Percentiles rank a stretch among this genome's conserved stretches.
These are phyloP conservation scores for Grosmannia clavigera DNA, from an alignment of 2,329 filamentous ascomycete species.

Conservation along the genomic window DNA sequence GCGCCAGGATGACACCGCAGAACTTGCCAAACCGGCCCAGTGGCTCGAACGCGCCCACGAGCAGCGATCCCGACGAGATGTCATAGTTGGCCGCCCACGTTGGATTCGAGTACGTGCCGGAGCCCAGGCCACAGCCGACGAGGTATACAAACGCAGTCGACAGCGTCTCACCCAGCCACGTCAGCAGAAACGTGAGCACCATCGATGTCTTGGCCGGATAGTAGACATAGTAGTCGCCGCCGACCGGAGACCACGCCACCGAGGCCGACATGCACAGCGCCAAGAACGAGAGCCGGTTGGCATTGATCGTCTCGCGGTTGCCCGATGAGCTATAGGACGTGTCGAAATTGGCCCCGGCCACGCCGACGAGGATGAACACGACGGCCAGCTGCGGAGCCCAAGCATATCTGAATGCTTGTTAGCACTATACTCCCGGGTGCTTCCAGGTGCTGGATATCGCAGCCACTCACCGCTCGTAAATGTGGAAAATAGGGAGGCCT, in stretches of 20 bases:
- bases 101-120: slow-evolving; percentile 37
- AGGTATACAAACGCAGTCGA: slow-evolving; percentile 50
- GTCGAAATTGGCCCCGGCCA: slow-evolving; percentile 48
- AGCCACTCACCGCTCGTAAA: slow-evolving; percentile 44
- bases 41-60: slow-evolving; percentile 47
- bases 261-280: slow-evolving; percentile 53
- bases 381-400: slow-evolving; percentile 52
- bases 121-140: slow-evolving; percentile 49
- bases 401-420: slow-evolving; percentile 31
- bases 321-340: slow-evolving; percentile 35
- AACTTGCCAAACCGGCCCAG: slow-evolving; percentile 53
- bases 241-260: slow-evolving; percentile 49
- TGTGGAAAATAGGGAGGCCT: slow-evolving; percentile 55
- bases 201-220: slow-evolving; percentile 18
- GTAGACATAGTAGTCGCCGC: slow-evolving; percentile 56
- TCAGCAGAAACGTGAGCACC: slow-evolving; percentile 37
- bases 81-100: slow-evolving; percentile 45
- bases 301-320: slow-evolving; percentile 37
- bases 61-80: slow-evolving; percentile 48
- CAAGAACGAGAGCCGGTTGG: slow-evolving; percentile 55
- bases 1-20: slow-evolving; percentile 50
- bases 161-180: slow-evolving; percentile 38
- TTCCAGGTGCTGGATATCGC: background rate
- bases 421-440: background rate
- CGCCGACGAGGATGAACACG: slow-evolving; percentile 48